Base-by-base conservation (phyloP, 306 rosid species). In the Datisca glomerata region DNA sequence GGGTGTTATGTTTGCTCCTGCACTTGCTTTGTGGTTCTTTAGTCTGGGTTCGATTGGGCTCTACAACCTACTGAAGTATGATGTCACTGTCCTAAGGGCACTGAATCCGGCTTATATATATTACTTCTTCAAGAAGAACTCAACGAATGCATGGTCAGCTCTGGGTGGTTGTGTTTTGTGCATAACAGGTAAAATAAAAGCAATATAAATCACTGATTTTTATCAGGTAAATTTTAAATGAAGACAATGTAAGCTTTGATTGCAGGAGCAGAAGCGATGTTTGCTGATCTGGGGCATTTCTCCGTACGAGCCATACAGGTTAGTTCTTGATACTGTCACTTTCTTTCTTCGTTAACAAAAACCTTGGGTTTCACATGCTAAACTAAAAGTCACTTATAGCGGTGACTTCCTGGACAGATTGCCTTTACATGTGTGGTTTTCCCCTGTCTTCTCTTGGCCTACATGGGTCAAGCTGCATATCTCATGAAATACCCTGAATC, bases 111-210 rank as follows among this genome's bases (percentile, higher is more conserved):
- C 71, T 56, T 83, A 89, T 69, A 70, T 89, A 55, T 89, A 72
- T 65, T 75, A 56, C 27, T 89, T 89, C 93, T 83, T 89, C 79
- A 70, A 77, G 73, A 80, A 58, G 56, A 70, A 89, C 50, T 59
- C 68, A 44, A 65, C 17, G 39, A 38, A 36, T 21, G 97, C 93
- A 6, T 83, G 97, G 97, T 80, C 87, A 52, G 83, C 95, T 47
- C 95, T 89, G 43, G 97, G 97, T 49, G 97, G 97, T 60, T 89
- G 97, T 66, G 89, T 89, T 63, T 66, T 89, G 51, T 89, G 97
- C 62, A 71, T 89, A 56, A 89, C 97, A 72, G 97, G 97, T 89
- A 74, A 23, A 39, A 40, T 33, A n/a, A n/a, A n/a, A n/a, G n/a
- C n/a, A n/a, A n/a, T n/a, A n/a, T n/a, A n/a, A n/a, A n/a, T n/a